phyloP scores from a whole-genome alignment of 371 early-diverging fungal genomes.

The Dentiscutata heterogama region DNA sequence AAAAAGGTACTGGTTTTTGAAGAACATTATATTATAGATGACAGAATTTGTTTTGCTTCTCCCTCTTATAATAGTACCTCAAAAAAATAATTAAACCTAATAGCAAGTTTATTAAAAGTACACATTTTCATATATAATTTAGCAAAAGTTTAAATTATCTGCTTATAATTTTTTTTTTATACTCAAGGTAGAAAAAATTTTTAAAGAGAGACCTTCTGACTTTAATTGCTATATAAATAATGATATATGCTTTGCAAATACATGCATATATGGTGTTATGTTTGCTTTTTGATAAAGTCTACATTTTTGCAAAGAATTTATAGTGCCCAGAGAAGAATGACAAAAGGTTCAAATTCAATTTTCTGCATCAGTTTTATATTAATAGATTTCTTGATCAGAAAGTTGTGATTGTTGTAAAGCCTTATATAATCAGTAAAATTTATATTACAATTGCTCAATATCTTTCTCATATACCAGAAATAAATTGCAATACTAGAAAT shows the following conservation, averaged over 20 bases:
- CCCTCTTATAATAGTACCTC: background rate
- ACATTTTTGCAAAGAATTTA: background rate
- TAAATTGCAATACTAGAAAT: constrained; percentile 2
- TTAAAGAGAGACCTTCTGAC: background rate
- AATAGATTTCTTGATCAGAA: background rate
- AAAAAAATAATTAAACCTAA: constrained; percentile 19
- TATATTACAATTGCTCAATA: too few relatives aligned
- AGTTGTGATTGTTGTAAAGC: background rate
- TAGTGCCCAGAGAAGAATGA: background rate
- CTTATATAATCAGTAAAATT: constrained; percentile 5
- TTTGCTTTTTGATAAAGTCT: background rate
- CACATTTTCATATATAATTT: too few relatives aligned
- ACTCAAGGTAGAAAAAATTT: background rate
- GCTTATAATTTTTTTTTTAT: constrained; percentile 13
- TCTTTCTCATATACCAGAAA: too few relatives aligned
- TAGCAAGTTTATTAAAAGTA: background rate
- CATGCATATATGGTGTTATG: constrained; percentile 3
- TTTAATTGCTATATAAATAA: too few relatives aligned
- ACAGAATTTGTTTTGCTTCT: background rate
- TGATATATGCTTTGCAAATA: too few relatives aligned
- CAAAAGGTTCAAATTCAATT: background rate
- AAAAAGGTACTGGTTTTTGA: background rate
- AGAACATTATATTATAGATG: too few relatives aligned
- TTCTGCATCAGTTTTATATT: too few relatives aligned
- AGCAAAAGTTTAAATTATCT: too few relatives aligned